These are phyloP conservation scores for Rhizomucor pusillus DNA, from an alignment of 371 early-diverging fungal species.

Conservation along the genomic window DNA sequence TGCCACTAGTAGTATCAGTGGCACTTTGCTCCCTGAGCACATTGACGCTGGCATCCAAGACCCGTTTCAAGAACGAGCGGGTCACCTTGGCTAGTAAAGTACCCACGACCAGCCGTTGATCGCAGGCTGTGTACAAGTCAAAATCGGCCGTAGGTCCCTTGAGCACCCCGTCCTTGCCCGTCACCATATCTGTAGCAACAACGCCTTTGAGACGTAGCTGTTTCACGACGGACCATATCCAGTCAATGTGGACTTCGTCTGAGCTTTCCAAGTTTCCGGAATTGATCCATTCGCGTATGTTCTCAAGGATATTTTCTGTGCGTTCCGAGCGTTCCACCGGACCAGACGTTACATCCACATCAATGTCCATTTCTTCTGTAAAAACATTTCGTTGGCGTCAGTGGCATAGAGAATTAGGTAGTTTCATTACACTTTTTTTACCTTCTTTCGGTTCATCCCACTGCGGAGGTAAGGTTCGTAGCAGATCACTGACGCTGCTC, in stretches of 20 bases:
- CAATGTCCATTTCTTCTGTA: conserved; percentile 43
- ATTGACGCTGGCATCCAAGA: conserved; percentile 25
- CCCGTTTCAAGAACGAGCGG: conserved; percentile 24
- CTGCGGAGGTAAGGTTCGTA: conserved; percentile 25
- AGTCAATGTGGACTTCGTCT: conserved; percentile 36
- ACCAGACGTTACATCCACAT: conserved; percentile 17
- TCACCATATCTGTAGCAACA: conserved; percentile 38
- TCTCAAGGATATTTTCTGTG: neutral
- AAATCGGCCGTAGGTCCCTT: conserved; percentile 21
- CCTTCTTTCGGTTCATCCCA: conserved; percentile 26
- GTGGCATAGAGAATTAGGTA: neutral
- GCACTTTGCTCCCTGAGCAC: conserved; percentile 15
- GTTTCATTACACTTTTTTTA: neutral
- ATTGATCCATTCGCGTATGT: conserved; percentile 1
- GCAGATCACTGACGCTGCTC: conserved; percentile 23
- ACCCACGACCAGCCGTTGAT: conserved; percentile 37
- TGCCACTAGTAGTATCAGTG: conserved; percentile 1
- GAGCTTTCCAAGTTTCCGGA: neutral
- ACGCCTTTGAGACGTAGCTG: conserved; percentile 35
- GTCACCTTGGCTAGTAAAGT: conserved; percentile 25
- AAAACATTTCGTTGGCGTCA: too few relatives aligned
- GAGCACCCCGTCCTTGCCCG: conserved; percentile 33
- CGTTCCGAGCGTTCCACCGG: neutral
- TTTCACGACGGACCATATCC: conserved; percentile 47
- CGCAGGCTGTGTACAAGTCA: conserved; percentile 31